Conservation (phyloP, 2,329 filamentous ascomycete genomes). For the Fusarium sp. region DNA sequence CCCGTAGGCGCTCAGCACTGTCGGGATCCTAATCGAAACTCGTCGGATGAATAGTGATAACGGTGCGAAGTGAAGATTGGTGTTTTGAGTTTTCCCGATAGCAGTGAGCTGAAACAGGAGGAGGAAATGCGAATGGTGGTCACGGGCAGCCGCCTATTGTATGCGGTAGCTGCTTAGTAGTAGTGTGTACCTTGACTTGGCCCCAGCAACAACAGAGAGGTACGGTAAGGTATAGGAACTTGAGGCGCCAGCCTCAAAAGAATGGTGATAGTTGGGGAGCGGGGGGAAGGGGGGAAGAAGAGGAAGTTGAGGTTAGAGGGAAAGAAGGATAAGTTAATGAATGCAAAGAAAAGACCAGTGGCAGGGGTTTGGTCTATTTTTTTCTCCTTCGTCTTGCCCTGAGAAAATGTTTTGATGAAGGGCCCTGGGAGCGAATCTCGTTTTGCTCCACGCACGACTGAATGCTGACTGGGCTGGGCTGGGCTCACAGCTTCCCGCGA, state of each 20-base stretch:
- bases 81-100: slow-evolving; percentile 39
- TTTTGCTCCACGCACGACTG: slow-evolving; percentile 38
- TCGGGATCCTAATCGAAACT: slow-evolving; percentile 29
- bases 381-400: slow-evolving; percentile 24
- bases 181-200: slow-evolving; percentile 18
- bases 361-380: slow-evolving; percentile 39
- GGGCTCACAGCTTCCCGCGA: slow-evolving; percentile 35
- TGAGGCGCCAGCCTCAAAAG: slow-evolving; percentile 50
- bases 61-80: slow-evolving; percentile 24
- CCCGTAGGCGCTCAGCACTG: slow-evolving; percentile 36
- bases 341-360: slow-evolving; percentile 38
- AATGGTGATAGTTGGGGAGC: slow-evolving; percentile 45
- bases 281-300: slow-evolving; percentile 37
- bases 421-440: slow-evolving; percentile 43
- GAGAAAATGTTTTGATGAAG: slow-evolving; percentile 47
- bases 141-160: slow-evolving; percentile 42
- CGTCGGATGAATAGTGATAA: slow-evolving; percentile 29
- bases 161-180: slow-evolving; percentile 20
- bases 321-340: slow-evolving; percentile 40
- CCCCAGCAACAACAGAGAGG: slow-evolving; percentile 44
- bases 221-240: slow-evolving; percentile 29
- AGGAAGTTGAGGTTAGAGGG: slow-evolving; percentile 39
- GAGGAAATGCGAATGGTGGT: slow-evolving; percentile 41
- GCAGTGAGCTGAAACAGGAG: slow-evolving; percentile 48
- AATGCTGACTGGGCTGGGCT: background rate